These are phyloP conservation scores for Pseudoneurospora amorphoporcata DNA, from an alignment of 495 filamentous ascomycete species.

Conservation along the genomic window DNA sequence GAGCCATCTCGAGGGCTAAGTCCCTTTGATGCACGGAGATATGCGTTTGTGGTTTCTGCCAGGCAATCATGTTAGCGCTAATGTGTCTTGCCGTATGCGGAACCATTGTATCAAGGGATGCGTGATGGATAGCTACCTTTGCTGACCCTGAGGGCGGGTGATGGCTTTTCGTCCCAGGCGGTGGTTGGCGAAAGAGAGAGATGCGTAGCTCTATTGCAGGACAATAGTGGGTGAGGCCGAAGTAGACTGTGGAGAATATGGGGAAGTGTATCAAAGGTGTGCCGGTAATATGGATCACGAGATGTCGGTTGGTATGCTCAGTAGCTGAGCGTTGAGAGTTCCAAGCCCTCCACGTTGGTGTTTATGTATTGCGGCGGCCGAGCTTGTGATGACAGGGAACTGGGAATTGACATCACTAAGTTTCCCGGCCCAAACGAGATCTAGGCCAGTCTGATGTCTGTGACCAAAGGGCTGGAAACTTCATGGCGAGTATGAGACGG, in stretches of 20 bases:
- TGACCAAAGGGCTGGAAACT: not conserved
- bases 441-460: not conserved
- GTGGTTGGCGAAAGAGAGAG: not conserved
- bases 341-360: not conserved
- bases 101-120: not conserved
- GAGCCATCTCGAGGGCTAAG: constrained; percentile 1
- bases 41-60: not conserved
- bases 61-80: not conserved
- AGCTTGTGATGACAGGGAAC: not conserved
- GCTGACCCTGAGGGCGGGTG: not conserved
- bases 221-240: not conserved
- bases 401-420: not conserved
- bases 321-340: not conserved
- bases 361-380: not conserved
- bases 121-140: not conserved
- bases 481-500: not conserved
- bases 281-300: not conserved
- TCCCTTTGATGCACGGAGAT: not conserved
- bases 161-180: not conserved
- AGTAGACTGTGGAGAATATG: not conserved
- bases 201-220: not conserved
- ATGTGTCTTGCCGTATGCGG: not conserved
- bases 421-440: not conserved
- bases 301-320: not conserved
- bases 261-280: not conserved